Evolutionary conservation across 768 basidiomycete species (phyloP), one percentile per base, ranked within the genome.

Genomic region (Phaeotremella skinneri): DNA sequence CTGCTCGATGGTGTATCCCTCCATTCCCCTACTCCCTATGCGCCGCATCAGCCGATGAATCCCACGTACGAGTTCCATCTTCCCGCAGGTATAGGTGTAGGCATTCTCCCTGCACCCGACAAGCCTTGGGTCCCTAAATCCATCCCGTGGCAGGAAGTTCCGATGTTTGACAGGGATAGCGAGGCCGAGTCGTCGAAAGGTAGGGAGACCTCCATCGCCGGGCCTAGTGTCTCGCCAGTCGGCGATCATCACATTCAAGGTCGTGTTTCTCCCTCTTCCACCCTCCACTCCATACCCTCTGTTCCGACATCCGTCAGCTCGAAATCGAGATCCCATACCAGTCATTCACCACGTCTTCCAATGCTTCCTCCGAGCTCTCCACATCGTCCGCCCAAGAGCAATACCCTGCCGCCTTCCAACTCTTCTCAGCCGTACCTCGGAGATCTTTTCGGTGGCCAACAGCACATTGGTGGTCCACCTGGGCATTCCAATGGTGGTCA

Each of bases 391-490:
- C 3, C 52, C 27, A 9, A 41, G 17, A 17, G 30, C 32, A 39
- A 41, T 54, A 39, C 52, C 52, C 20, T n/a, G n/a, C n/a, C n/a
- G 42, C 52, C 9, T 54, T 39, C 52, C 32, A 54, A 23, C 17
- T 39, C 32, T 39, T 21, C 32, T 39, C 31, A 39, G 32, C 17
- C 17, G 20, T 27, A 55, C 3, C 55, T 58, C 34, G 53, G 48
- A 26, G 59, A 50, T 23, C 66, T 59, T 58, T 61, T 57, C 6
- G 62, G 52, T 29, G 66, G 43, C 11, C 45, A 55, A 50, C 57
- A 51, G 30, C 45, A 32, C 4, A 65, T 55, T 37, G 56, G 61
- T n/a, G 52, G 49, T 2, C 43, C 62, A 29, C 64, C 60, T 1
- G 64, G 62, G 17, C 49, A 58, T 17, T 55, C 49, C n/a, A n/a